phyloP scores from a whole-genome alignment of 2,329 filamentous ascomycete genomes.

The Fusarium devonianum region DNA sequence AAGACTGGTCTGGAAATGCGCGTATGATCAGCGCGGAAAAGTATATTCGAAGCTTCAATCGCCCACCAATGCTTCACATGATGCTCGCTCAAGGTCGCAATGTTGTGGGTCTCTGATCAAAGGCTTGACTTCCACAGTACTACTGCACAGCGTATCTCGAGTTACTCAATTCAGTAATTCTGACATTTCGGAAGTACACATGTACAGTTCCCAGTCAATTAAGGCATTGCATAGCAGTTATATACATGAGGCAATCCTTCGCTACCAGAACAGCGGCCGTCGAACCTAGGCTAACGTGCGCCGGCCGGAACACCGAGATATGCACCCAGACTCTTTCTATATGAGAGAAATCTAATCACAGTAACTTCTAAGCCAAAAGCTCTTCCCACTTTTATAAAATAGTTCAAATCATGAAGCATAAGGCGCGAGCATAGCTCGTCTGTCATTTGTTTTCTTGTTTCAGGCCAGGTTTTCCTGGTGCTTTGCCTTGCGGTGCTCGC shows the following conservation, averaged over 20 bases:
- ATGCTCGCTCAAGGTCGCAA: no score
- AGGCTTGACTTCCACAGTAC: no score
- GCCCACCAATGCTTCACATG: no score
- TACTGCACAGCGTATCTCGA: no score
- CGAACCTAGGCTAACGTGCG: conserved; percentile 9
- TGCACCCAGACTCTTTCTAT: conserved; percentile 17
- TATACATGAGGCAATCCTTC: conserved; percentile 14
- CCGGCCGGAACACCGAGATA: conserved; percentile 12
- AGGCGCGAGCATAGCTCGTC: conserved; percentile 19
- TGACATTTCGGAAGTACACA: conserved; percentile 19
- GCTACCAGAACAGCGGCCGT: conserved; percentile 1
- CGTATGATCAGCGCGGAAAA: no score
- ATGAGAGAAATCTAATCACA: neutral
- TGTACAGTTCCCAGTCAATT: conserved; percentile 28
- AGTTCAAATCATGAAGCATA: conserved; percentile 32
- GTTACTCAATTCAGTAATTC: no score
- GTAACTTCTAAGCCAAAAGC: conserved; percentile 1
- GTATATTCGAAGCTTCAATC: no score
- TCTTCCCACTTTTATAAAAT: conserved; percentile 27
- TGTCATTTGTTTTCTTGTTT: no score
- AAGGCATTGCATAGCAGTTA: conserved; percentile 17
- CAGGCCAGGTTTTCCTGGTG: conserved; percentile 39
- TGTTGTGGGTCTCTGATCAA: no score
- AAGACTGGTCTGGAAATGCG: no score
- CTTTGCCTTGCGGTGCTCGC: conserved; percentile 61